Base-by-base conservation (phyloP, 768 basidiomycete genomes). In the Multifurca ochricompacta region DNA sequence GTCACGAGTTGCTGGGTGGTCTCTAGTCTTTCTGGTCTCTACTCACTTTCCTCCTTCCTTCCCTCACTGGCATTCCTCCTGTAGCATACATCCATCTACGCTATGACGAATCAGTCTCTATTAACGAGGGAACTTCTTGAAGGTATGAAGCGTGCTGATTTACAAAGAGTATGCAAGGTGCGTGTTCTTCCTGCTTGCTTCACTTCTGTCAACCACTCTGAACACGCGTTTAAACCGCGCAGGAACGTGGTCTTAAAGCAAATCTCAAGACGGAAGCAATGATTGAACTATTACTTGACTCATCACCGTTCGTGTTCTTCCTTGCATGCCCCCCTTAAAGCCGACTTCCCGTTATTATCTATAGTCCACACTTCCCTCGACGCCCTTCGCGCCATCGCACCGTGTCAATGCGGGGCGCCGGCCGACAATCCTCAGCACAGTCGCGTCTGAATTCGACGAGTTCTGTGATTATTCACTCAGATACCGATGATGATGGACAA, bases 241-340 rank as follows among this genome's bases (percentile, higher is more conserved):
- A 91, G 87, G 85, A 88, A 62, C 81, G 83, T 64, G 86, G 87
- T 54, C 79, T 91, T 57, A 86, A 79, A 69, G 88, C 88, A 41
- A 90, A 90, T 68, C 77, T 89, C 64, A 90, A 87, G 72, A 79
- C 85, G 21, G 85, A 88, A 63, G 82, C 80, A 43, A 72, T 91
- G 59, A 87, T 91, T 63, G 83, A 88, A 64, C 73, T 87, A 16
- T 70, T 91, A 25, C 71, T 87, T 13, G 79, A 83, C 61, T 77
- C 74, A 14, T 45, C 59, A 1, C 28, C 42, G 57, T 59, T 46
- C 31, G 54, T 50, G 28, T 44, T 11, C 35, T 27, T 34, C 32
- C 44, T 19, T 11, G 21, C 18, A 31, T 21, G 35, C 44, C 25
- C 31, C 37, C 37, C 36, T 34, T 51, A 62, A 21, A 41, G 11